Percentiles rank a stretch among this genome's conserved stretches.
Evolutionary conservation across 2,329 filamentous ascomycete genomes (phyloP).

Genomic region (Aspergillus sp.): DNA sequence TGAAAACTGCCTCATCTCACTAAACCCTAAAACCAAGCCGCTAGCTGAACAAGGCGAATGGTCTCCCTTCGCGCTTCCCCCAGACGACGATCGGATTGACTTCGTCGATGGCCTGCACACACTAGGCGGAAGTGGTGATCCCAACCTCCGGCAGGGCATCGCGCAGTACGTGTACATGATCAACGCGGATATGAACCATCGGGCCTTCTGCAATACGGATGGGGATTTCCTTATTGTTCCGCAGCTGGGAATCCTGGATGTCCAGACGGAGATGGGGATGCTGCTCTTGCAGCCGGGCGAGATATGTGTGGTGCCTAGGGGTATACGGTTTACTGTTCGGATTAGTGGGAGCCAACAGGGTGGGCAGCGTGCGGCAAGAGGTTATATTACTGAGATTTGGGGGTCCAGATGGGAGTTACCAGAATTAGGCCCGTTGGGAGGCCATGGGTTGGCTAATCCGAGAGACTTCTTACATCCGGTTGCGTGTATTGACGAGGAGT

Average conservation of each 20-base stretch:
- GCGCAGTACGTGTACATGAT: constrained; percentile 49
- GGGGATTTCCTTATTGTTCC: constrained; percentile 57
- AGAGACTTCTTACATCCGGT: constrained; percentile 56
- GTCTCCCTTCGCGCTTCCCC: constrained; percentile 47
- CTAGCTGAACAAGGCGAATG: constrained; percentile 47
- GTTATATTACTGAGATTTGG: constrained; percentile 57
- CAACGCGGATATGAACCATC: constrained; percentile 45
- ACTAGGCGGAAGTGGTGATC: constrained; percentile 47
- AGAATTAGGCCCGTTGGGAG: constrained; percentile 56
- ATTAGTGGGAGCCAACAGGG: constrained; percentile 41
- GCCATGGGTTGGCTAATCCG: constrained; percentile 56
- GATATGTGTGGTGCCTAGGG: constrained; percentile 54
- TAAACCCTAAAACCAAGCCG: constrained; percentile 46
- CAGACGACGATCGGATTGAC: constrained; percentile 39
- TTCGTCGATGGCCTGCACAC: constrained; percentile 49
- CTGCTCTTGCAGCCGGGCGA: constrained; percentile 55
- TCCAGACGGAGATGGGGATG: constrained; percentile 56
- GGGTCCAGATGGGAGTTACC: constrained; percentile 54
- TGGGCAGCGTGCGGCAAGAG: constrained; percentile 45
- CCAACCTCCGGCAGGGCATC: constrained; percentile 44
- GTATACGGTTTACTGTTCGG: constrained; percentile 50
- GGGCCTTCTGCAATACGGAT: constrained; percentile 52
- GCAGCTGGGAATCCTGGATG: constrained; percentile 53
- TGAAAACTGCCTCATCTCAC: constrained; percentile 21
- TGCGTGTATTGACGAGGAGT: constrained; percentile 47